Base-by-base conservation (phyloP, 2,329 filamentous ascomycete genomes). In the Fusarium compactum region DNA sequence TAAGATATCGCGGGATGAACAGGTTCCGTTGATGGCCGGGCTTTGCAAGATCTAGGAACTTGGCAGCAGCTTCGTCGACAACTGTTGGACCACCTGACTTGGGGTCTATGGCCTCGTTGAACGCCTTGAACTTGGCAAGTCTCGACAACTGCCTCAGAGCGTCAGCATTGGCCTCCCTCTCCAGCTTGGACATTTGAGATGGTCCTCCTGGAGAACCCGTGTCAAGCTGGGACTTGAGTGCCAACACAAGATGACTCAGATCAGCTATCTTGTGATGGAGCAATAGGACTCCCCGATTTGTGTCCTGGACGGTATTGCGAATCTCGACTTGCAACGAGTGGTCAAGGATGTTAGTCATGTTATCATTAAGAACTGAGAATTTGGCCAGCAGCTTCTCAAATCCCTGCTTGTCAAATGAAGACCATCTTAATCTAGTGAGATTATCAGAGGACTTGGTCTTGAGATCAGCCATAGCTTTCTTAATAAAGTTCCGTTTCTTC, bases 71-170 rank as follows among this genome's bases (percentile, higher is more conserved):
- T 22, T 83, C 78, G 55, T 84, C 82, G 62, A 77, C 70, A 3
- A 72, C 65, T 2, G 71, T 69, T 15, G 75, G 75, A 5, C 58
- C 70, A 25, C 74, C 74, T 5, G 78, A 78, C 48, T 71, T 76
- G 20, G 76, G 76, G 43, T 84, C 82, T 34, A 85, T 81, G 4
- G 81, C 81, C 69, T 84, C 80, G 45, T 85, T 85, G 70, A 85
- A 85, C 4, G 84, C 84, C 67, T 85, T 85, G 78, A 85, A 85
- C 65, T 83, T 84, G 70, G 84, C 83, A 10, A 85, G 72, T 59
- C 82, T 80, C 4, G 82, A 78, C 4, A 85, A 72, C 29, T 83
- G 79, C 50, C 78, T 77, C 9, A 85, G 74, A 1, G 79, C 80
- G 24, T 81, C 78, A 16, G 79, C 79, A 43, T 84, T 82, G 46